Percentiles rank a stretch among this genome's conserved stretches.
Evolutionary conservation across 495 filamentous ascomycete genomes (phyloP).

Genomic region (Pseudevernia furfuracea): DNA sequence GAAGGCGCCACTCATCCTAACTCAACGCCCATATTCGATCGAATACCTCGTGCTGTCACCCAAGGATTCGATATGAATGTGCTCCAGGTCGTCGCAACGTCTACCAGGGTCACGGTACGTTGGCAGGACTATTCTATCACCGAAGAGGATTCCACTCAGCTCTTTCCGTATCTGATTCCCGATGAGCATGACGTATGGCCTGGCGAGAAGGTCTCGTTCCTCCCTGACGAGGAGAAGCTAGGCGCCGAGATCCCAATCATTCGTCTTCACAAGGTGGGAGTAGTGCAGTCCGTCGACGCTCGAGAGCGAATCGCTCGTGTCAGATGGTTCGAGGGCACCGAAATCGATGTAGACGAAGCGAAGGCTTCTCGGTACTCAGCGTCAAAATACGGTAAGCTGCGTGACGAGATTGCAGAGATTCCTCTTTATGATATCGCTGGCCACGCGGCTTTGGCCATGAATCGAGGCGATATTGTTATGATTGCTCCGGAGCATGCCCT

Average conservation of each 20-base stretch:
- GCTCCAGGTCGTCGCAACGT: constrained; percentile 40
- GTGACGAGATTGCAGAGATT: constrained; percentile 39
- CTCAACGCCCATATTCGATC: constrained; percentile 26
- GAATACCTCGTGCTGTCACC: constrained; percentile 41
- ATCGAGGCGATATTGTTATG: constrained; percentile 45
- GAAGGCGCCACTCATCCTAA: not conserved
- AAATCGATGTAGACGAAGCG: constrained; percentile 37
- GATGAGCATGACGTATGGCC: constrained; percentile 53
- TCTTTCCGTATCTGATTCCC: constrained; percentile 42
- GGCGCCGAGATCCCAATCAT: not conserved
- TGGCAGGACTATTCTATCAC: constrained; percentile 55
- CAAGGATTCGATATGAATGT: constrained; percentile 54
- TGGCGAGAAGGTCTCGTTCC: constrained; percentile 48
- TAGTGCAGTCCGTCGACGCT: constrained; percentile 52
- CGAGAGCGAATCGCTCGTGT: constrained; percentile 47
- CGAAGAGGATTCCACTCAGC: constrained; percentile 32
- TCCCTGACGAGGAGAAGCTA: constrained; percentile 31
- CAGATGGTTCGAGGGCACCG: constrained; percentile 44
- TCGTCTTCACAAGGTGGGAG: constrained; percentile 37
- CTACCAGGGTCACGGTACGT: constrained; percentile 42
- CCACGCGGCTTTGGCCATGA: constrained; percentile 36
- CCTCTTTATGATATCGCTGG: constrained; percentile 51
- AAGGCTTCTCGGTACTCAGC: constrained; percentile 28
- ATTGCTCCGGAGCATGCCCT: constrained; percentile 33
- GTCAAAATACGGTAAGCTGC: constrained; percentile 38